Base-by-base conservation (phyloP, 345 rosid genomes). In the Arabidopsis arenosa region DNA sequence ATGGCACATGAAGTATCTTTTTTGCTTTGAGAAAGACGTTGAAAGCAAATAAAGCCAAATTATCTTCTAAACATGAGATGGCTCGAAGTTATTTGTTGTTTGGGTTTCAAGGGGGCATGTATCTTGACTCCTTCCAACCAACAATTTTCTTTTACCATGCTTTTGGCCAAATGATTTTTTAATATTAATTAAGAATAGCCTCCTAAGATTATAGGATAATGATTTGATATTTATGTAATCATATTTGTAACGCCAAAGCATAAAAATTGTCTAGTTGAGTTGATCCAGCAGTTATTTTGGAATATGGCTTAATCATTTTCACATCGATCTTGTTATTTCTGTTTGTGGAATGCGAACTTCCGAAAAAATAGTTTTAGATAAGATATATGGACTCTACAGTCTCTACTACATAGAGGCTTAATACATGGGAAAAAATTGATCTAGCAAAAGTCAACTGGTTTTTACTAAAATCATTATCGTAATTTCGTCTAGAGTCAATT, bases 91-190 rank as follows among this genome's bases (percentile, higher is more conserved):
- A 66, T 72, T 54, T 47, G 60, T 68, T 80, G 58, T 64, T 68
- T 40, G 56, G 51, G 73, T 67, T 75, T 79, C 82, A 66, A 75
- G 80, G 89, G 86, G 81, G 83, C 77, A 72, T 86, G 93, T 45
- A 90, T 70, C 83, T 75, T 49, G 87, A 77, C 83, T 74, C 71
- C 53, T 80, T 76, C 83, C 77, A 78, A 55, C 69, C 47, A 72
- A 74, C 70, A 44, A 66, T 58, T 71, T 70, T 65, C 33, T 57
- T 77, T 65, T 6, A 65, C 18, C 13, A 10, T 57, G 32, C 37
- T 48, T 63, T 64, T 72, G 52, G 43, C 54, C 36, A 44, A 33
- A 28, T 45, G n/a, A 14, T 39, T 21, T 11, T 39, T 11, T 4
- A 4, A 26, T 21, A 40, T 6, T 23, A 40, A 30, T 48, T 67